Conservation (phyloP, 1,284 basidiomycete species). For the Mycosarcoma maydis region DNA sequence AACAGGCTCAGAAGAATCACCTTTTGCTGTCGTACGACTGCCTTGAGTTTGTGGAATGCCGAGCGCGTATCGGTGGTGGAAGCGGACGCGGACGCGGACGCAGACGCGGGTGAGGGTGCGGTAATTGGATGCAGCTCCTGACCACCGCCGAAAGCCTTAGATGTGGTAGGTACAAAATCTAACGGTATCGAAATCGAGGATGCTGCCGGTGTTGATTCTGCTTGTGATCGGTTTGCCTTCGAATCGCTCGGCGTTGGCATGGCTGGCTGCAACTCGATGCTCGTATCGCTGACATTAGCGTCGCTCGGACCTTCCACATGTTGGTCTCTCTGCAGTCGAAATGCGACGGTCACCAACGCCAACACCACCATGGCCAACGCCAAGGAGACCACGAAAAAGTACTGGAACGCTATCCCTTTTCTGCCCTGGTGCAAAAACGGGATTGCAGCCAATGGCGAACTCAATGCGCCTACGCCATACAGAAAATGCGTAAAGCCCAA, state of each 20-base stretch:
- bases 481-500: conserved; percentile 46
- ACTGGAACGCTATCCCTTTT: conserved; percentile 30
- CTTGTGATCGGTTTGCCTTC: no score
- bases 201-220: no score
- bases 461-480: conserved; percentile 54
- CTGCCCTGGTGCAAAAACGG: conserved; percentile 33
- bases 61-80: conserved; percentile 1
- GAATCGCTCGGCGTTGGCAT: background rate
- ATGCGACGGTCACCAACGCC: conserved; percentile 28
- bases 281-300: background rate
- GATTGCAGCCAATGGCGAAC: conserved; percentile 46
- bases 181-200: background rate
- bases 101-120: no score
- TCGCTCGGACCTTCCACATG: conserved; percentile 18
- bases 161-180: conserved; percentile 16
- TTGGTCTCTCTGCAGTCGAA: conserved; percentile 35
- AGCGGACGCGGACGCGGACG: conserved; percentile 1
- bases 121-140: conserved; percentile 8
- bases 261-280: conserved; percentile 14
- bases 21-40: conserved; percentile 16
- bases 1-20: conserved; percentile 37
- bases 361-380: conserved; percentile 28
- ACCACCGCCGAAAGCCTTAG: background rate
- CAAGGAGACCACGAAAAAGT: conserved; percentile 43
- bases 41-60: conserved; percentile 27